These are phyloP conservation scores for Starmerella apicola DNA, from an alignment of 805 yeast species.

Conservation along the genomic window DNA sequence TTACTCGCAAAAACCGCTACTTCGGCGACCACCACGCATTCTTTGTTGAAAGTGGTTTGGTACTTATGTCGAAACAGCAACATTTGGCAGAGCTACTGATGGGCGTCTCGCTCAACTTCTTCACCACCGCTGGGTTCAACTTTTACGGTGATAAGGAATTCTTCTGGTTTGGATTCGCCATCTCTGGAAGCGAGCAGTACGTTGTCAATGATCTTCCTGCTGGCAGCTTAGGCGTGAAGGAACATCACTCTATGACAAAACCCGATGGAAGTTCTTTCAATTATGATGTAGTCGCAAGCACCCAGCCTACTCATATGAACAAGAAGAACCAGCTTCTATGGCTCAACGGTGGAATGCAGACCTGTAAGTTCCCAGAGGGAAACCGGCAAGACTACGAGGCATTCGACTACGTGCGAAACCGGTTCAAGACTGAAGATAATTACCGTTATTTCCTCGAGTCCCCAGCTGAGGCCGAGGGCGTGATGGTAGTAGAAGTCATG, in stretches of 20 bases:
- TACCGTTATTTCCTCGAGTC: background rate
- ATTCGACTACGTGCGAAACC: background rate
- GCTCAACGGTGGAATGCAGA: constrained; percentile 8
- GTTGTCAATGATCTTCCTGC: background rate
- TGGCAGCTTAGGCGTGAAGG: constrained; percentile 3
- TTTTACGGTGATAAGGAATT: constrained; percentile 7
- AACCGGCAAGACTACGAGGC: constrained; percentile 2
- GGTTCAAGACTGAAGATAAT: background rate
- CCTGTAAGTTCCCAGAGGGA: background rate
- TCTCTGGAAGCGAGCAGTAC: background rate
- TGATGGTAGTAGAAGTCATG: background rate
- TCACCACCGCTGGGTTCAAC: background rate
- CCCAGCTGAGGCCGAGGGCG: background rate
- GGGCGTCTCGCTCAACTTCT: background rate
- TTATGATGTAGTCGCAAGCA: background rate
- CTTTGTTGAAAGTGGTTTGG: constrained; percentile 3
- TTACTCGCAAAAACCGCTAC: background rate
- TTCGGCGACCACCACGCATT: background rate
- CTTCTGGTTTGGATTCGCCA: constrained; percentile 3
- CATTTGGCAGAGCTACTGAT: constrained; percentile 2
- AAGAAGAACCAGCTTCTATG: background rate
- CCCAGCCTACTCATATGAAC: constrained; percentile 2
- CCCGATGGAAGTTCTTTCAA: background rate
- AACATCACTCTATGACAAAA: background rate
- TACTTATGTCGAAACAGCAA: background rate